Conservation (phyloP, 345 rosid species). For the Eutrema yunnanense region DNA sequence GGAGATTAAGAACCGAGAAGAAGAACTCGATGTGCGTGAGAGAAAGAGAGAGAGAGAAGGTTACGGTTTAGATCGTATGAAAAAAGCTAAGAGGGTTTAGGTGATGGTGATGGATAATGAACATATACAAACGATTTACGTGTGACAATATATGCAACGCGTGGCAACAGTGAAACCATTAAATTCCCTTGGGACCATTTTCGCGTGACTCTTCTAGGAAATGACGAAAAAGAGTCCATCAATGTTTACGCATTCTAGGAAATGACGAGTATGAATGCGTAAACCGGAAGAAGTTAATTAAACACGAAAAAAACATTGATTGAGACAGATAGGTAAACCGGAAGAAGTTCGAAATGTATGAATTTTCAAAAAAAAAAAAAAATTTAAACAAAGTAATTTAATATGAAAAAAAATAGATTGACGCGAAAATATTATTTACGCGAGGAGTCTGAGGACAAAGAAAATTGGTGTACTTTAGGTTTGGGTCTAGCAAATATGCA, state of each 20-base stretch:
- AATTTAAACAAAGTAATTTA: too few species aligned
- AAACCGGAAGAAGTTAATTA: too few species aligned
- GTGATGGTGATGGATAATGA: background rate
- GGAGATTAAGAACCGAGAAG: background rate
- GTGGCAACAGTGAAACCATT: background rate
- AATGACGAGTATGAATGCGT: too few species aligned
- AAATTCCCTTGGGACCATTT: background rate
- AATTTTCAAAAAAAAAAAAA: too few species aligned
- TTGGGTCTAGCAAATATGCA: background rate
- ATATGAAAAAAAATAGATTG: too few species aligned
- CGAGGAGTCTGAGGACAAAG: background rate
- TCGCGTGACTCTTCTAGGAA: conserved; percentile 7
- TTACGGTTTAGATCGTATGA: background rate
- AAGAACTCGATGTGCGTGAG: background rate
- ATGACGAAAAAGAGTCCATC: too few species aligned
- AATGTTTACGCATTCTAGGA: too few species aligned
- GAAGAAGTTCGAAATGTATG: background rate
- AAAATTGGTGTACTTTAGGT: background rate
- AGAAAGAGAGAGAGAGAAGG: background rate
- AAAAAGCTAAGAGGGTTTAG: background rate
- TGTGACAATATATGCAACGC: background rate
- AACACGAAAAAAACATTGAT: background rate
- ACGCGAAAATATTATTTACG: background rate
- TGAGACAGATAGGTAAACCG: background rate
- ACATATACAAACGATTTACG: background rate